Conservation (phyloP, 805 yeast species). For the Candida cerambycidarum region DNA sequence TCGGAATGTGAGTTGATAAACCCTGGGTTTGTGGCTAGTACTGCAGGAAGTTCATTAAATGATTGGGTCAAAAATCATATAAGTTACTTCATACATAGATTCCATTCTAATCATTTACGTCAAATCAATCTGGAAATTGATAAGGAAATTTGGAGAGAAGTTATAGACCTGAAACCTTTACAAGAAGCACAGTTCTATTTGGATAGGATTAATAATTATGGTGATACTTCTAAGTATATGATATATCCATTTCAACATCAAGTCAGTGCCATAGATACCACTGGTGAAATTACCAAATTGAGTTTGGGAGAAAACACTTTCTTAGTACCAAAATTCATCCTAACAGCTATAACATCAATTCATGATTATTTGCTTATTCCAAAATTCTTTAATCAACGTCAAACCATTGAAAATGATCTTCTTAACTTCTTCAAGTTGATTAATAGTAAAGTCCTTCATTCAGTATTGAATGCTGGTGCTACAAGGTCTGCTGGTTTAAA, state of each 20-base stretch:
- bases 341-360: conserved; percentile 27
- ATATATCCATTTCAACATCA: conserved; percentile 17
- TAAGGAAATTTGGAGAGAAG: conserved; percentile 78
- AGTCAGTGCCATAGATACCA: not conserved
- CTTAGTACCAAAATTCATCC: conserved; percentile 30
- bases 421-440: conserved; percentile 44
- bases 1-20: conserved; percentile 82
- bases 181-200: conserved; percentile 22
- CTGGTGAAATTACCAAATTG: not conserved
- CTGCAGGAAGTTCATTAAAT: conserved; percentile 51
- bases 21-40: conserved; percentile 59
- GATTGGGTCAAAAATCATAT: conserved; percentile 69
- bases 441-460: conserved; percentile 55
- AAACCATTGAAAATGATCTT: conserved; percentile 42
- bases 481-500: conserved; percentile 70
- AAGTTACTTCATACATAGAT: conserved; percentile 53
- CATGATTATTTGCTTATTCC: conserved; percentile 58
- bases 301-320: conserved; percentile 18
- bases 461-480: conserved; percentile 74
- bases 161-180: conserved; percentile 47
- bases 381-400: conserved; percentile 51
- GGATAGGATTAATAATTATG: conserved; percentile 25
- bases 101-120: conserved; percentile 52
- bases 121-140: conserved; percentile 53
- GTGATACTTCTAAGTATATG: conserved; percentile 21